These are phyloP conservation scores for Hypsizygus ulmarius DNA, from an alignment of 1,284 basidiomycete genomes.

Conservation along the genomic window DNA sequence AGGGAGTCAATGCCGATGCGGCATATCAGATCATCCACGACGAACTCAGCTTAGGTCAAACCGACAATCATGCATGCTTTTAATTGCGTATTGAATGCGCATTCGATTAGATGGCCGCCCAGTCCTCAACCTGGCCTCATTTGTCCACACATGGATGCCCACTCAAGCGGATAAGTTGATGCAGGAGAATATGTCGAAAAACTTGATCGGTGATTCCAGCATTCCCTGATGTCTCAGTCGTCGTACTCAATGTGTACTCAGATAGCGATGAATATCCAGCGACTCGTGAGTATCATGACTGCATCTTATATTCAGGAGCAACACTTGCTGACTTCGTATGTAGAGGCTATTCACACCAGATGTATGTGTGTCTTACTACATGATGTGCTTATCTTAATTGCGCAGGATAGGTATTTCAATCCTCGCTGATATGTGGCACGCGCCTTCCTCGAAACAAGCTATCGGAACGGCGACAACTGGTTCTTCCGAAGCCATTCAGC, in stretches of 20 bases:
- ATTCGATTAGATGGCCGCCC: conserved; percentile 67
- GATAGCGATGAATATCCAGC: conserved; percentile 83
- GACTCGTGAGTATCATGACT: conserved; percentile 49
- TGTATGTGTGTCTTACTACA: conserved; percentile 38
- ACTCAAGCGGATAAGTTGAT: conserved; percentile 61
- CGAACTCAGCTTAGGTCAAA: conserved; percentile 68
- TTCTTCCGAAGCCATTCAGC: conserved; percentile 90
- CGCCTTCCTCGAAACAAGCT: conserved; percentile 68
- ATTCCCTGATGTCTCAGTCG: not conserved
- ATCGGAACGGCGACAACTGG: conserved; percentile 94
- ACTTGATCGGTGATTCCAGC: conserved; percentile 60
- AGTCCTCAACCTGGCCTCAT: conserved; percentile 82
- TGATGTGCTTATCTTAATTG: not conserved
- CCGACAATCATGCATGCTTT: not conserved
- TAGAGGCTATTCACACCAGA: conserved; percentile 76
- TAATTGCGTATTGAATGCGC: not conserved
- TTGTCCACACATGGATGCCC: conserved; percentile 72
- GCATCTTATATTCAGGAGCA: not conserved
- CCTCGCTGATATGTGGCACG: conserved; percentile 92
- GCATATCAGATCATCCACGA: conserved; percentile 85
- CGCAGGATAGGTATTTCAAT: conserved; percentile 60
- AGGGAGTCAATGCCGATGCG: conserved; percentile 55
- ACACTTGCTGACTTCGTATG: conserved; percentile 5
- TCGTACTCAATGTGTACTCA: conserved; percentile 6
- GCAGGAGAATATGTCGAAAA: conserved; percentile 85